Evolutionary conservation across 108 stramenopile species (phyloP), one percentile per base, ranked within the genome.

Genomic region (Bacterosira constricta): DNA sequence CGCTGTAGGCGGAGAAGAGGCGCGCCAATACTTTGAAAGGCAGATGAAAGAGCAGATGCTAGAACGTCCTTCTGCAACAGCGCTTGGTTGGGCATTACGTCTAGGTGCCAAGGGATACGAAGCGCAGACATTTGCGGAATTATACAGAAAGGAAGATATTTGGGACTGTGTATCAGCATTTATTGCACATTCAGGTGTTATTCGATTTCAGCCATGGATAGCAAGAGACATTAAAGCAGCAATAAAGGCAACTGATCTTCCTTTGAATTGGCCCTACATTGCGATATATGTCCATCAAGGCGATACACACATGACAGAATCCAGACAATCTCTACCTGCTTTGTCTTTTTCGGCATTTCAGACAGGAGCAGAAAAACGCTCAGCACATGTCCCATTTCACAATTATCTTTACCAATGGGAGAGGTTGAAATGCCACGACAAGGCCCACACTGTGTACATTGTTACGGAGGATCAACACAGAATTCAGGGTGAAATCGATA

Each of bases 381-480:
- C n/a, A n/a, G n/a, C n/a, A n/a, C n/a, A n/a, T n/a, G n/a, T 60
- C 37, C 59, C 59, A 7, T 66, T 66, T n/a, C 65, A 51, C 35
- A 34, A 49, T 3, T 66, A 66, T 18, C 50, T 66, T 31, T 29
- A 53, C 32, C 18, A 3, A 34, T 42, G 35, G 51, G 65, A 52
- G 25, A 53, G 51, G 18, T n/a, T 25, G 30, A 47, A 38, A 1
- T 51, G 65, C 30, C 17, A 41, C 12, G 46, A 49, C 47, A 66
- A 21, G 51, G 61, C 44, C 44, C 41, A 25, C 23, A 41, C 27
- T 17, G 46, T 66, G 6, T 66, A 66, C 26, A 52, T 66, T 21
- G 65, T 47, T 29, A 49, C 65, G 4, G 51, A 66, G 21, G 51
- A 66, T 35, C 65, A 45, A 13, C 47, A 21, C 0, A 21, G 46